Percentiles rank a stretch among this genome's conserved stretches.
Evolutionary conservation across 306 rosid genomes (phyloP).

Genomic region (Acmispon strigosus): DNA sequence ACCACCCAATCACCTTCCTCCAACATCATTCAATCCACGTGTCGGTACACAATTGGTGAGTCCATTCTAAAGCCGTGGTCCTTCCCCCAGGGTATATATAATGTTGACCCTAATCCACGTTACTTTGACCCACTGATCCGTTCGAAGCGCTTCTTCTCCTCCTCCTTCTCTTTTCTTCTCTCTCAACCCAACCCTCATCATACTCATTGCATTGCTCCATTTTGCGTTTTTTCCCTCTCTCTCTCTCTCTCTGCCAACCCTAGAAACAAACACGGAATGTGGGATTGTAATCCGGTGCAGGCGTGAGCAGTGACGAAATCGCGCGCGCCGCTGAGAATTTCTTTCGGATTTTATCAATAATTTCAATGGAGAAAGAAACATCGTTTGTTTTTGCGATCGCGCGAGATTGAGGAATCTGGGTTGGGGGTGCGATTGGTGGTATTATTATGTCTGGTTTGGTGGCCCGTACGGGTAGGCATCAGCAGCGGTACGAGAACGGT

Average conservation of each 20-base stretch:
- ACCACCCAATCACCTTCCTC: no score
- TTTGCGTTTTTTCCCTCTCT: no score
- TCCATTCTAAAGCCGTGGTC: fast-evolving
- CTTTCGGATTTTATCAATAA: background rate
- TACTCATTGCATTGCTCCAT: background rate
- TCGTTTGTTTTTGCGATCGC: background rate
- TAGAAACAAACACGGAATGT: conserved; percentile 6
- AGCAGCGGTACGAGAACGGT: conserved; percentile 72
- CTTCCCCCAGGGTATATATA: background rate
- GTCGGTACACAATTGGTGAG: fast-evolving
- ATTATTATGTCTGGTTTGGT: conserved; percentile 65
- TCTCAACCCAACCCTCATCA: background rate
- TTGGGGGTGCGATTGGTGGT: background rate
- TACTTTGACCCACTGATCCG: conserved; percentile 55
- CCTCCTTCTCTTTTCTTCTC: background rate
- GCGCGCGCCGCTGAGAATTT: background rate
- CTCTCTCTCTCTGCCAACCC: conserved; percentile 19
- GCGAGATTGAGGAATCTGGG: background rate
- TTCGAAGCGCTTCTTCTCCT: conserved; percentile 31
- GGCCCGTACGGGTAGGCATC: conserved; percentile 91
- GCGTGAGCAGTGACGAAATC: conserved; percentile 17
- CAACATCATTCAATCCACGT: background rate
- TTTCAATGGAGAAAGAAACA: conserved; percentile 13
- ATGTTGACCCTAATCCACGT: conserved; percentile 32
- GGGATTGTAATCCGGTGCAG: conserved; percentile 21